These are phyloP conservation scores for Suhomyces tanzawaensis DNA, from an alignment of 805 yeast genomes.

Conservation along the genomic window DNA sequence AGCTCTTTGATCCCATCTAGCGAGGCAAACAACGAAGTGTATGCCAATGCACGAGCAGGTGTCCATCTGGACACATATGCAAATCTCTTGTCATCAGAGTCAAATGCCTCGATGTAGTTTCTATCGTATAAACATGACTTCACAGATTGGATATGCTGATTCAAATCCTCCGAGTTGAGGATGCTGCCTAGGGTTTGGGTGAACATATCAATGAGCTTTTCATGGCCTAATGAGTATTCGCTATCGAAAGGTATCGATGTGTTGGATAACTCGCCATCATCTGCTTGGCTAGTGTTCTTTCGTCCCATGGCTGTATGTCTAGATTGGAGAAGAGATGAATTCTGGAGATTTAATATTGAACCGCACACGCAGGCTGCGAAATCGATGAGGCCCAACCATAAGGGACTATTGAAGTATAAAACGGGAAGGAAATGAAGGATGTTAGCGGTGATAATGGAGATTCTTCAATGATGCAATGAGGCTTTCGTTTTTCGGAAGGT, in stretches of 20 bases:
- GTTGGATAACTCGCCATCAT: constrained; percentile 8
- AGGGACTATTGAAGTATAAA: no score
- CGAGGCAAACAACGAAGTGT: constrained; percentile 61
- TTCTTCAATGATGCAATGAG: no score
- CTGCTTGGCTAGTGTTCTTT: neutral
- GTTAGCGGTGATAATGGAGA: no score
- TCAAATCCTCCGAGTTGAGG: constrained; percentile 34
- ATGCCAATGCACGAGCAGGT: constrained; percentile 76
- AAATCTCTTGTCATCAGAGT: constrained; percentile 55
- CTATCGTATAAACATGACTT: constrained; percentile 69
- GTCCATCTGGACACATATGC: constrained; percentile 88
- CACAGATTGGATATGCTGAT: constrained; percentile 58
- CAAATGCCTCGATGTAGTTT: constrained; percentile 70
- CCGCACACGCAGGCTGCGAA: no score
- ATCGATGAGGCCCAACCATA: no score
- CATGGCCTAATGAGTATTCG: constrained; percentile 30
- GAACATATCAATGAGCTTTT: constrained; percentile 37
- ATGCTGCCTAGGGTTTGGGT: constrained; percentile 29
- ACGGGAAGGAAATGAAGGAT: no score
- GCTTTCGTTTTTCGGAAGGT: no score
- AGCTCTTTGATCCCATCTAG: constrained; percentile 41
- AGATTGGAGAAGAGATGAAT: no score
- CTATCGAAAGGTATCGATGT: constrained; percentile 35
- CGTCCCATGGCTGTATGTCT: no score
- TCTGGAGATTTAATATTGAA: no score